Conservation (phyloP, 257 asterid species). For the Jaltomata sinuosa region DNA sequence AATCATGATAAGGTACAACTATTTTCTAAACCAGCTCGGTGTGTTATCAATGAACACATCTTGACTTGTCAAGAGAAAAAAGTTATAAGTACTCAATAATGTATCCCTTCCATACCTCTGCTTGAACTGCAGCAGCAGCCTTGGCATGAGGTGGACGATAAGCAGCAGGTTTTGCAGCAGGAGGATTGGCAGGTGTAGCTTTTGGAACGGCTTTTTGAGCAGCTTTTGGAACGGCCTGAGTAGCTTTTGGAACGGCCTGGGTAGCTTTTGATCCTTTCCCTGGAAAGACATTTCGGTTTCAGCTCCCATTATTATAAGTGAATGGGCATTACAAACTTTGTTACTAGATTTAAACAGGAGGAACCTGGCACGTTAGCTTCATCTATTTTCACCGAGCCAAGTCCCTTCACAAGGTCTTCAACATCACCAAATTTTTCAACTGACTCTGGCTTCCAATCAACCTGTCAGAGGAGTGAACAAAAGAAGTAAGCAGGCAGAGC, state of each 20-base stretch:
- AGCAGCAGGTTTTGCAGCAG: slow-evolving; percentile 82
- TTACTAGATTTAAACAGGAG: not conserved
- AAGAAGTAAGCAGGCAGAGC: slow-evolving; percentile 13
- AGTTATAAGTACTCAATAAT: not conserved
- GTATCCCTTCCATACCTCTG: slow-evolving; percentile 48
- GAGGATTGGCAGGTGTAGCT: slow-evolving; percentile 40
- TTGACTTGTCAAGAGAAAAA: not conserved
- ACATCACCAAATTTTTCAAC: slow-evolving; percentile 62
- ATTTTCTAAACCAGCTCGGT: not conserved
- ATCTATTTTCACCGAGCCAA: slow-evolving; percentile 56
- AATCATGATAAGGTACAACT: not conserved
- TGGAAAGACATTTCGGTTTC: slow-evolving; percentile 15
- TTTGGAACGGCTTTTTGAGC: slow-evolving; percentile 31
- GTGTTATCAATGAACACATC: not conserved
- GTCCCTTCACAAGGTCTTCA: slow-evolving; percentile 49
- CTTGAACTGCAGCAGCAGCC: slow-evolving; percentile 79
- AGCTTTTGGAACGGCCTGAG: slow-evolving; percentile 34
- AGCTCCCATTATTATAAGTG: not conserved
- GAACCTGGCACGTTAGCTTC: slow-evolving; percentile 57
- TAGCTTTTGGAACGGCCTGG: slow-evolving; percentile 37
- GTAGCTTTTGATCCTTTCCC: slow-evolving; percentile 60
- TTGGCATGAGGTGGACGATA: slow-evolving; percentile 97
- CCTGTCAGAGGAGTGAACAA: slow-evolving; percentile 37
- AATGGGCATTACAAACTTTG: not conserved
- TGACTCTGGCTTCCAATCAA: slow-evolving; percentile 88